These are phyloP conservation scores for Alectoria sarmentosa DNA, from an alignment of 495 filamentous ascomycete genomes.

Conservation along the genomic window DNA sequence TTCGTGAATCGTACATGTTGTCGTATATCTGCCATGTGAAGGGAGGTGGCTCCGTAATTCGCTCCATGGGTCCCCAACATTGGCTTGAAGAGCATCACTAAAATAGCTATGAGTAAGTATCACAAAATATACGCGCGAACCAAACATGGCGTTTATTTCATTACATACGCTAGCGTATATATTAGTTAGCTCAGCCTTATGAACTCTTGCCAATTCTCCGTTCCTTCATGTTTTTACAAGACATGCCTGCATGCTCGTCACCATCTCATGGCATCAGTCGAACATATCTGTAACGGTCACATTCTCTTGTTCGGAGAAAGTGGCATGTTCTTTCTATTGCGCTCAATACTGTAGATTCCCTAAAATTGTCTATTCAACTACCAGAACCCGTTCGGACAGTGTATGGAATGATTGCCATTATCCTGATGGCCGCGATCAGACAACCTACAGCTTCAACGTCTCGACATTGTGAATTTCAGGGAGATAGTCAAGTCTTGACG, in stretches of 20 bases:
- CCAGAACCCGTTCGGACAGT: background rate
- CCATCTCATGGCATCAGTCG: background rate
- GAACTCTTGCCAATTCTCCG: background rate
- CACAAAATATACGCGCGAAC: background rate
- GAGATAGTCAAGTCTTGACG: no score
- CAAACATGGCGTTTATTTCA: background rate
- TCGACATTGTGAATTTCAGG: no score
- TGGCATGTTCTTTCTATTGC: background rate
- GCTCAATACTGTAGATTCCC: background rate
- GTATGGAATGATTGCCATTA: background rate
- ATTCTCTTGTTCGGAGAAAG: background rate
- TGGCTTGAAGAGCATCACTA: background rate
- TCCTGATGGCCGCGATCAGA: background rate
- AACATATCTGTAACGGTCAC: background rate
- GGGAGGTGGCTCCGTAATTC: background rate
- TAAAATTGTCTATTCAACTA: background rate
- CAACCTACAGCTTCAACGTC: background rate
- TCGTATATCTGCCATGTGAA: background rate
- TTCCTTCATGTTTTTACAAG: background rate
- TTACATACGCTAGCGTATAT: background rate
- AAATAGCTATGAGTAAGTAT: background rate
- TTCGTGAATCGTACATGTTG: background rate
- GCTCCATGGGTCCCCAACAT: background rate
- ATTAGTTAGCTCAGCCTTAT: background rate
- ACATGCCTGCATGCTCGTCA: background rate